Evolutionary conservation across 805 yeast species (phyloP), one percentile per base, ranked within the genome.

Genomic region (Zygoascus bituminiphila): DNA sequence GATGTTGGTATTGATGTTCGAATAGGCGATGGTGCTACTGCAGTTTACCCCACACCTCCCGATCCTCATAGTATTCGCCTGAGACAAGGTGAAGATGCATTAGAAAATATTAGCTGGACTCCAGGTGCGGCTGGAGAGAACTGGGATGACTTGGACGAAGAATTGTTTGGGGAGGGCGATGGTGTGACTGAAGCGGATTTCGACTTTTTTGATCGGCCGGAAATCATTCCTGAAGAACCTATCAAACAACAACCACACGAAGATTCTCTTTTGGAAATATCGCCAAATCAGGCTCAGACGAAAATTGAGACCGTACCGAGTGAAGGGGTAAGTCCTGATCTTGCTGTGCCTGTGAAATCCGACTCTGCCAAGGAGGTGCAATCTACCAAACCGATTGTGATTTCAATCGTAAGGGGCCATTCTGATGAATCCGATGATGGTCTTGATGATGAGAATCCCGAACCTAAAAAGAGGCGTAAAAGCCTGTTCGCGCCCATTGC

Each of bases 401-500:
- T n/a, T 10, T n/a, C 21, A 5, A 15, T 43, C 19, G 17, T 37
- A 7, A 12, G 14, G 6, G 29, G 17, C 21, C 41, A 24, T 23
- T 35, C 15, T 5, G 47, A 12, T 7, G 29, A 19, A 22, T 4
- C 25, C 3, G 7, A 10, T 9, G 19, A 5, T 14, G 10, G 9
- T 7, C 15, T 24, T 10, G 44, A 25, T 24, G 31, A 25, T 14
- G 41, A 33, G 8, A 10, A n/a, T 12, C 19, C n/a, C 20, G 26
- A 12, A 10, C 3, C 15, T 8, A 10, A 31, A 10, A 24, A 40
- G 33, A 47, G 65, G 62, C 44, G 68, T 63, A 45, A 76, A 49
- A 85, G 95, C 39, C 78, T 82, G 0, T 89, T 88, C 64, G 85
- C 95, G 0, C 95, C 95, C 0, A 69, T 88, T 38, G 73, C 76